Conservation (phyloP, 805 yeast genomes). For the Blastobotrys peoriensis region DNA sequence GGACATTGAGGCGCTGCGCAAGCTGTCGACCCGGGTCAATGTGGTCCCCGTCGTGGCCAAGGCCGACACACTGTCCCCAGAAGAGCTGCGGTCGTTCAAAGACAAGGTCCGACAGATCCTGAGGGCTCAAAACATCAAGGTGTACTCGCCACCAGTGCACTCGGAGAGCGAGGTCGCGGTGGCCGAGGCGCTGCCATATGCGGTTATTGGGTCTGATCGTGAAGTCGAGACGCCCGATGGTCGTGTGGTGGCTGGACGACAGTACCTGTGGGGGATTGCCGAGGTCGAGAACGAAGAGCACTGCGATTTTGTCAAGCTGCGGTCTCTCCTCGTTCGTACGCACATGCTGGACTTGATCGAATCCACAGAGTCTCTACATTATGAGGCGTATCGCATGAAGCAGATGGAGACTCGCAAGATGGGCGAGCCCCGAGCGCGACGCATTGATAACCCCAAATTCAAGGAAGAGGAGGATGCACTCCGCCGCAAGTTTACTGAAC, state of each 20-base stretch:
- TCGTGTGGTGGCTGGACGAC: constrained; percentile 59
- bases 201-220: constrained; percentile 63
- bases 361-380: constrained; percentile 67
- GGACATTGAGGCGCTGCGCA: constrained; percentile 70
- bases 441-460: constrained; percentile 76
- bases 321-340: constrained; percentile 58
- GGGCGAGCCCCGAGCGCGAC: constrained; percentile 34
- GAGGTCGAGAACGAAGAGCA: constrained; percentile 73
- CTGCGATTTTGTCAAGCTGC: constrained; percentile 67
- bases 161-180: constrained; percentile 25
- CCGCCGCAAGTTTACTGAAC: constrained; percentile 92
- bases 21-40: constrained; percentile 64
- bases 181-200: constrained; percentile 52
- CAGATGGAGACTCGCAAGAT: constrained; percentile 47
- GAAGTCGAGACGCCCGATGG: constrained; percentile 40
- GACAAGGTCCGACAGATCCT: constrained; percentile 45
- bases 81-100: constrained; percentile 53
- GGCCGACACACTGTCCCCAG: constrained; percentile 63
- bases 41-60: constrained; percentile 77
- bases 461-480: constrained; percentile 94
- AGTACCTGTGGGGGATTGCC: constrained; percentile 79
- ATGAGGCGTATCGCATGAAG: constrained; percentile 59
- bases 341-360: constrained; percentile 71
- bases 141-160: constrained; percentile 46
- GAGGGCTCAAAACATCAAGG: constrained; percentile 47